Evolutionary conservation across 306 rosid genomes (phyloP).

Genomic region (Sesbania bispinosa): DNA sequence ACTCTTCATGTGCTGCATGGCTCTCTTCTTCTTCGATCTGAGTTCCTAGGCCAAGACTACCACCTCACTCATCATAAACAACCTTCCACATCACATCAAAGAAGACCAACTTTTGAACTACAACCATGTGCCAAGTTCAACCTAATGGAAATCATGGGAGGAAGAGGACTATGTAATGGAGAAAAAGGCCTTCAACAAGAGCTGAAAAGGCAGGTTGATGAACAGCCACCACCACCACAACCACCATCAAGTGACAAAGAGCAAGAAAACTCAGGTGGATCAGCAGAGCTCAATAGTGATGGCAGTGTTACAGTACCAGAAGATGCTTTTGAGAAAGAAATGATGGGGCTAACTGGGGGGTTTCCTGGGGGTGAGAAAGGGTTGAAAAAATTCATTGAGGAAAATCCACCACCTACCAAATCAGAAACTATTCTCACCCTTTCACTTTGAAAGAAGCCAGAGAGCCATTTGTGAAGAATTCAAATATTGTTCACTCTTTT

Average conservation of each 20-base stretch:
- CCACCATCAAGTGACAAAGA: not conserved
- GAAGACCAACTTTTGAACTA: conserved; percentile 1
- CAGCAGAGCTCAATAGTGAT: not conserved
- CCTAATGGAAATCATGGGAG: conserved; percentile 65
- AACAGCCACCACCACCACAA: not conserved
- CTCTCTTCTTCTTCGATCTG: conserved; percentile 44
- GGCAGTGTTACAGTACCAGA: conserved; percentile 30
- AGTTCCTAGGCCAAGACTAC: conserved; percentile 53
- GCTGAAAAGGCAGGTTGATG: conserved; percentile 41
- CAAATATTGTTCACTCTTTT: conserved; percentile 3
- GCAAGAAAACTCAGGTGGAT: conserved; percentile 26
- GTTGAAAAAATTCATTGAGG: conserved; percentile 56
- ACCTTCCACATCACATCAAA: conserved; percentile 27
- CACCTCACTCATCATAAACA: conserved; percentile 20
- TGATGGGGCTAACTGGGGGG: conserved; percentile 94
- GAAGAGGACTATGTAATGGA: conserved; percentile 89
- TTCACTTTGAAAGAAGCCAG: conserved; percentile 33
- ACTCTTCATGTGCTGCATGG: conserved; percentile 41
- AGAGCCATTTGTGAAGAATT: conserved; percentile 24
- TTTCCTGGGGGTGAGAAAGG: conserved; percentile 97
- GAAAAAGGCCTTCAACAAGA: conserved; percentile 65
- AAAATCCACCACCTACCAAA: conserved; percentile 74
- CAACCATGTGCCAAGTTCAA: conserved; percentile 68
- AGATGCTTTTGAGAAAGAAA: conserved; percentile 79
- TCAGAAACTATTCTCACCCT: not conserved